Base-by-base conservation (phyloP, 192 early-diverging fungal genomes). In the Oehlia diaphana region DNA sequence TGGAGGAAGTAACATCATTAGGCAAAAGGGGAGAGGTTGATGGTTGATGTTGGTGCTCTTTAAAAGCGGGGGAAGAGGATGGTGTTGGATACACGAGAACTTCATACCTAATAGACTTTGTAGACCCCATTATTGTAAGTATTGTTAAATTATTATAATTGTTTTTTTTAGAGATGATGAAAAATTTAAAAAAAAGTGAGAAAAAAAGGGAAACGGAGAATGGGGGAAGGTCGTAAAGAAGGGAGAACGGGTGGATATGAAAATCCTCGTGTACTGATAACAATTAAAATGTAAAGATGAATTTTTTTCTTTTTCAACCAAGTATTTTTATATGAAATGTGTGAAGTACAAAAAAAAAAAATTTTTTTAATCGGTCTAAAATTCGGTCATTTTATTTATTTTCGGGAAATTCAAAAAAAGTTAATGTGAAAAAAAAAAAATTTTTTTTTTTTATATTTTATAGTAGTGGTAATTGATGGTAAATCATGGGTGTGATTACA, bases 51-150 rank as follows among this genome's bases (percentile, higher is more conserved):
- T 58, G 50, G 4, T 58, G 50, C 16, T 66, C 64, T 23, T 65
- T 65, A 31, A 12, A 37, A 37, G 35, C 23, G 23, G 10, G 28
- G 64, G 28, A 33, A 33, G 64, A 26, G 26, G 6, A 23, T 66
- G 64, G 8, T 66, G 12, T 33, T 66, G 28, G 28, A 33, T 66
- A 66, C 64, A 66, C 64, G 64, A 66, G 64, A 66, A 66, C 64
- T 66, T 66, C 28, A 66, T 66, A 66, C 28, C 28, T 26, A 66
- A 66, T 4, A 66, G 64, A 66, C 31, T 66, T 66, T 66, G 64
- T 58, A 2, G 26, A 26, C 26, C 26, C 26, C 26, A 26, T 26
- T 26, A 26, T 26, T 26, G 26, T 26, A 26, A 26, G 26, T 26
- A 26, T 26, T 26, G 26, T 26, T 26, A 26, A 26, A 26, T 26